phyloP scores from a whole-genome alignment of 768 basidiomycete species.

The Lentinula detonsa region DNA sequence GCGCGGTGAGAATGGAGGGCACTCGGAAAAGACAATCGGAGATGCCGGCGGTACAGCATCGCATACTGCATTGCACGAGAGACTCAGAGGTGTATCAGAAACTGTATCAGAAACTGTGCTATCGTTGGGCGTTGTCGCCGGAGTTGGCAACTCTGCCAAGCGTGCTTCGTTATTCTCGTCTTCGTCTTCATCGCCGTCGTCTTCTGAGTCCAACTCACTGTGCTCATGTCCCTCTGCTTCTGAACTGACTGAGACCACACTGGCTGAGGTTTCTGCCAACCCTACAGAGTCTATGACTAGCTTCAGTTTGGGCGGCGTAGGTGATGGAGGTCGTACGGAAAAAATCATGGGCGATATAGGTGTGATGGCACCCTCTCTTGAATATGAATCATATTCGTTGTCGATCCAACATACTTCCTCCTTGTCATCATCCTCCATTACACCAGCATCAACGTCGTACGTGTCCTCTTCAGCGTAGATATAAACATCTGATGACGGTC shows the following conservation, averaged over 20 bases:
- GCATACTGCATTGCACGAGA: background rate
- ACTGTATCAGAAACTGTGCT: background rate
- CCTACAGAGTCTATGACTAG: background rate
- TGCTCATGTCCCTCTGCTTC: background rate
- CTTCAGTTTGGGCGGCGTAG: background rate
- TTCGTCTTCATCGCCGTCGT: background rate
- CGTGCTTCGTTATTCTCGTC: background rate
- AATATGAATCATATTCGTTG: background rate
- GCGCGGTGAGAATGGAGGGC: background rate
- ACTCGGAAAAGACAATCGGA: background rate
- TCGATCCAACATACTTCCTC: slow-evolving; percentile 4
- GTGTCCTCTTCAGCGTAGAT: background rate
- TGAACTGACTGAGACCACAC: background rate
- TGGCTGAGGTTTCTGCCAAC: background rate
- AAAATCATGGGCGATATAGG: slow-evolving; percentile 3
- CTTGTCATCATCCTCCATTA: background rate
- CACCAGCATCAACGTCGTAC: background rate
- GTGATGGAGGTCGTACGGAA: slow-evolving; percentile 2
- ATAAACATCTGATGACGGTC: background rate
- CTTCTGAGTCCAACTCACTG: background rate
- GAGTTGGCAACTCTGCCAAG: background rate
- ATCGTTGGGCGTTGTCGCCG: background rate
- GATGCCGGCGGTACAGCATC: background rate
- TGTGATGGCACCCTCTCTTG: background rate
- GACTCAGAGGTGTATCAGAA: background rate